Evolutionary conservation across 2,329 filamentous ascomycete genomes (phyloP).

Genomic region (Chaetothyriales sp.): DNA sequence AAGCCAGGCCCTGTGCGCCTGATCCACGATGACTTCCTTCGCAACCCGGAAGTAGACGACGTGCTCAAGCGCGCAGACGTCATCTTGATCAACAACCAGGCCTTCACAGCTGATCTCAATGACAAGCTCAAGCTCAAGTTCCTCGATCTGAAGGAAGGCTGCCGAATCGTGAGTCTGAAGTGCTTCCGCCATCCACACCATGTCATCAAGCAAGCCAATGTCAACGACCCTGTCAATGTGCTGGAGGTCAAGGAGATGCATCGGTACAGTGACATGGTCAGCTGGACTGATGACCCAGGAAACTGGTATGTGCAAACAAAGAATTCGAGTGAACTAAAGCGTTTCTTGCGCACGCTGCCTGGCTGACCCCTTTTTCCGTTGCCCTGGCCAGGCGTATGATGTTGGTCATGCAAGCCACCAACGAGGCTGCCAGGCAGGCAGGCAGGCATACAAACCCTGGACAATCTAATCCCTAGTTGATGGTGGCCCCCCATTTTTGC

Average conservation of each 20-base stretch:
- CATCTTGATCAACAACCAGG: constrained; percentile 96
- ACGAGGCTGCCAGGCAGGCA: no score
- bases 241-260: constrained; percentile 59
- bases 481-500: no score
- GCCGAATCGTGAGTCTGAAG: constrained; percentile 79
- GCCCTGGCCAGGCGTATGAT: neutral
- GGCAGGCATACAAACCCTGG: no score
- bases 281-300: constrained; percentile 76
- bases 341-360: constrained; percentile 21
- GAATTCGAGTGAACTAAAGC: constrained; percentile 42
- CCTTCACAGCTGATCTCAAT: constrained; percentile 78
- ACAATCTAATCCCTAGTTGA: no score
- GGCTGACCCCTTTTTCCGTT: neutral
- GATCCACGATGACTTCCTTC: constrained; percentile 69
- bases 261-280: constrained; percentile 59
- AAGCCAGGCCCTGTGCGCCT: constrained; percentile 64
- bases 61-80: constrained; percentile 77
- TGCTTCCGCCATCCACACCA: constrained; percentile 74
- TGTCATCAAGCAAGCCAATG: constrained; percentile 56
- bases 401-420: neutral
- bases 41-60: constrained; percentile 52
- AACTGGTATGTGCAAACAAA: constrained; percentile 80
- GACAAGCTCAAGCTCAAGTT: constrained; percentile 76
- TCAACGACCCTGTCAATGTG: constrained; percentile 67
- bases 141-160: constrained; percentile 79